phyloP scores from a whole-genome alignment of 495 filamentous ascomycete species.

The Darksidea phi region DNA sequence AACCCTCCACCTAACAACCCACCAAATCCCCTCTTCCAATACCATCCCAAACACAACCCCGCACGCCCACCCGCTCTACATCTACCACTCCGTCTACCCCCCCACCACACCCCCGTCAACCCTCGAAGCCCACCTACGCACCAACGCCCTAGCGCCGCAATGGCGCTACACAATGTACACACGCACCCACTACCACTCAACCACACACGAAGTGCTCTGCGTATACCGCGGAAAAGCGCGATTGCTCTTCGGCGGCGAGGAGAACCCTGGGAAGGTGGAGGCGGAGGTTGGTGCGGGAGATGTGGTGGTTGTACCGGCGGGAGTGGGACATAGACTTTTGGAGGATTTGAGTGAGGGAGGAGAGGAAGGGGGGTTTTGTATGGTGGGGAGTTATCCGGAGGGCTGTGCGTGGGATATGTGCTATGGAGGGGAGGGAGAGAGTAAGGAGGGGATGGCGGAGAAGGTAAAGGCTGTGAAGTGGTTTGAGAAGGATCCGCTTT shows the following conservation, averaged over 20 bases:
- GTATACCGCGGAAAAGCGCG: conserved; percentile 57
- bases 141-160: conserved; percentile 56
- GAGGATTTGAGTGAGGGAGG: conserved; percentile 50
- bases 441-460: conserved; percentile 50
- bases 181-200: conserved; percentile 64
- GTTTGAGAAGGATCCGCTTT: conserved; percentile 62
- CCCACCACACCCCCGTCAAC: conserved; percentile 41
- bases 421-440: conserved; percentile 57
- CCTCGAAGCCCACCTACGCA: conserved; percentile 55
- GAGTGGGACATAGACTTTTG: conserved; percentile 62
- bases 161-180: conserved; percentile 69
- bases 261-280: conserved; percentile 59
- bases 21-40: conserved; percentile 58
- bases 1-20: conserved; percentile 53
- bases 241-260: conserved; percentile 67
- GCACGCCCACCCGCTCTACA: conserved; percentile 60
- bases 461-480: conserved; percentile 51
- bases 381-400: conserved; percentile 65
- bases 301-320: conserved; percentile 65
- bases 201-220: conserved; percentile 64
- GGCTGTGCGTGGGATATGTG: conserved; percentile 67
- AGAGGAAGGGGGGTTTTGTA: conserved; percentile 53
- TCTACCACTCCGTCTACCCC: conserved; percentile 54
- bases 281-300: conserved; percentile 57
- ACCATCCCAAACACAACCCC: conserved; percentile 66